A percentile compares a stretch with the other conserved stretches of the same genome.
These are phyloP conservation scores for Aspergillus tubingensis DNA, from an alignment of 2,329 filamentous ascomycete genomes.

Conservation along the genomic window DNA sequence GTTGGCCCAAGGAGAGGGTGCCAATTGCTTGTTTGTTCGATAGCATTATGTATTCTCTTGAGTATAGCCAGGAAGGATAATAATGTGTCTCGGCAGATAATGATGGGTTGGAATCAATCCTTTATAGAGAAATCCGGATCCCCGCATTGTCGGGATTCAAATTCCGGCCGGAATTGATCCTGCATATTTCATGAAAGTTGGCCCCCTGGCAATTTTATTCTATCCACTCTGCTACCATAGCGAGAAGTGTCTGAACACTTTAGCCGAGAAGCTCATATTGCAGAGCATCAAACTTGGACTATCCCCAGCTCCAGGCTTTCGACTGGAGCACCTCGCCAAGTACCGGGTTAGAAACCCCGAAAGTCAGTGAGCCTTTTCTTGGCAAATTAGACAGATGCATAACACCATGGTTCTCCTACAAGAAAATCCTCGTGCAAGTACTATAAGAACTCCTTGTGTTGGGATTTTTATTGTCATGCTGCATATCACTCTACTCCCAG, in stretches of 20 bases:
- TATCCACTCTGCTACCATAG: too few species aligned
- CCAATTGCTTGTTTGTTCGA: conserved; percentile 33
- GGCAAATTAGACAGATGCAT: background rate
- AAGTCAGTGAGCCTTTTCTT: background rate
- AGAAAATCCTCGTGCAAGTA: too few species aligned
- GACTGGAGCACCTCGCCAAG: background rate
- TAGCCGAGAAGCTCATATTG: too few species aligned
- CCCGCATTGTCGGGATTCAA: background rate
- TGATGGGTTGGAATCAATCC: background rate
- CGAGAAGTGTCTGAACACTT: too few species aligned
- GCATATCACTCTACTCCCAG: too few species aligned
- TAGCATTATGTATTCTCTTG: conserved; percentile 13
- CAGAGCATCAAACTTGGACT: too few species aligned
- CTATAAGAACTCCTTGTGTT: too few species aligned
- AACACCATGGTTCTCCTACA: too few species aligned
- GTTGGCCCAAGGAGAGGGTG: conserved; percentile 33
- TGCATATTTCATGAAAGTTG: background rate
- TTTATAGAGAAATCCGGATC: background rate
- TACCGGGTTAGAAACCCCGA: background rate
- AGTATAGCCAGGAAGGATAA: too few species aligned
- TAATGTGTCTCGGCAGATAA: background rate
- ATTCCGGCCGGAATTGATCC: background rate
- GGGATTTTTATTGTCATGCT: too few species aligned
- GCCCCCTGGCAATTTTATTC: too few species aligned
- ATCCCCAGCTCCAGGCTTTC: too few species aligned